These are phyloP conservation scores for Tuber indicum DNA, from an alignment of 495 filamentous ascomycete genomes.

Conservation along the genomic window DNA sequence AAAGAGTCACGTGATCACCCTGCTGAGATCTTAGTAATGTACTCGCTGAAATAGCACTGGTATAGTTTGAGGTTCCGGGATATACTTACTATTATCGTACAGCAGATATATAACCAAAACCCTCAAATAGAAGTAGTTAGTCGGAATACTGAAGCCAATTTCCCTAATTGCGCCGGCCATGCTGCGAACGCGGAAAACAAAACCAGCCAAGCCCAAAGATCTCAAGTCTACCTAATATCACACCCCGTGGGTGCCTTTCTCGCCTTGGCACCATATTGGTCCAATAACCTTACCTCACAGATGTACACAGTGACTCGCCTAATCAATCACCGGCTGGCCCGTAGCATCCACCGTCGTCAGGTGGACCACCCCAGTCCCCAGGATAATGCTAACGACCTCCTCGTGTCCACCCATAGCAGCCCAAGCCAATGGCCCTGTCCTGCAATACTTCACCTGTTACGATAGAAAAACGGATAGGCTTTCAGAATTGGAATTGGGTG, in stretches of 20 bases:
- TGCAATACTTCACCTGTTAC: too few relatives aligned
- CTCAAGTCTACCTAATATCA: background rate
- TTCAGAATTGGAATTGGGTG: too few relatives aligned
- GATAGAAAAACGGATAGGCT: too few relatives aligned
- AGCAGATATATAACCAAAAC: too few relatives aligned
- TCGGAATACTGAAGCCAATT: background rate
- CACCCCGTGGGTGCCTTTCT: background rate
- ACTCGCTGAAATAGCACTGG: too few relatives aligned
- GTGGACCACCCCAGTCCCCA: background rate
- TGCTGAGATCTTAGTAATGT: too few relatives aligned
- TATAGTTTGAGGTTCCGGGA: too few relatives aligned
- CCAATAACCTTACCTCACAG: background rate
- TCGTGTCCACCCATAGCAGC: background rate
- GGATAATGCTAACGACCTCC: background rate
- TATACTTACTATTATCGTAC: too few relatives aligned
- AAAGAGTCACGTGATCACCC: too few relatives aligned
- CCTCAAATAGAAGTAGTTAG: too few relatives aligned
- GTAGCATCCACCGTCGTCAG: background rate
- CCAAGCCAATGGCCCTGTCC: background rate
- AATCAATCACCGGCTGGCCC: too few relatives aligned
- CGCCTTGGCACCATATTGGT: background rate
- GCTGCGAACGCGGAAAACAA: background rate
- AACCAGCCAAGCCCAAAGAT: background rate
- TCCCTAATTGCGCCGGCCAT: background rate
- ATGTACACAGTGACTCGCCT: background rate